Evolutionary conservation across 306 rosid genomes (phyloP), one percentile per base, ranked within the genome.

Genomic region (Rosa rugosa): DNA sequence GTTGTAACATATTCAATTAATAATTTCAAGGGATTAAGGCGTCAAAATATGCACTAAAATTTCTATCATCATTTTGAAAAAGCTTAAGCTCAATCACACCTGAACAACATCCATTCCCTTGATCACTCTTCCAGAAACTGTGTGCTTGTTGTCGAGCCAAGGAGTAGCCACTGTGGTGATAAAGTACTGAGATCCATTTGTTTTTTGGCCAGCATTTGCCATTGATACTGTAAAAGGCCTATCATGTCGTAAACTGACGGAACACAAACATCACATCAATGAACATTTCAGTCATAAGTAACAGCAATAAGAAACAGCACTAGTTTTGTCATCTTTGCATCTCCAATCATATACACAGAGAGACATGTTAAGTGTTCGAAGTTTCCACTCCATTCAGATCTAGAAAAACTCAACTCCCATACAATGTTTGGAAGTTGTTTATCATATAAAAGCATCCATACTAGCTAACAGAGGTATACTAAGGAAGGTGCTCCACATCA

Each of bases 131-230:
- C 96, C 99, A 84, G 93, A 95, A 81, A 95, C 98, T 3, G 98
- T 91, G 82, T 95, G 99, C 83, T 95, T 95, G 91, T 88, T 95
- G 85, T 95, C 99, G 70, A 95, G 83, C 99, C 99, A 95, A 65
- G 99, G 96, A 83, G 99, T 95, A 77, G 99, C 99, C 70, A 93
- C 99, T 16, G 99, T 95, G 69, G 99, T 95, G 90, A 95, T 90
- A 83, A 95, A 95, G 85, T 93, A 95, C 85, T 95, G 98, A 80
- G 99, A 95, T 63, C 99, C 99, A 73, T 95, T 95, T 62, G 98
- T 83, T 78, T 95, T 93, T 41, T 85, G 94, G 44, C 99, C 99
- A 0, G 97, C 99, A 84, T 95, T 95, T 73, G 99, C 99, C 99
- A 95, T 95, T 69, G 99, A 95, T 59, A 93, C 76, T 0, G 98